Evolutionary conservation across 495 filamentous ascomycete genomes (phyloP).

Genomic region (Amorphotheca resinae): DNA sequence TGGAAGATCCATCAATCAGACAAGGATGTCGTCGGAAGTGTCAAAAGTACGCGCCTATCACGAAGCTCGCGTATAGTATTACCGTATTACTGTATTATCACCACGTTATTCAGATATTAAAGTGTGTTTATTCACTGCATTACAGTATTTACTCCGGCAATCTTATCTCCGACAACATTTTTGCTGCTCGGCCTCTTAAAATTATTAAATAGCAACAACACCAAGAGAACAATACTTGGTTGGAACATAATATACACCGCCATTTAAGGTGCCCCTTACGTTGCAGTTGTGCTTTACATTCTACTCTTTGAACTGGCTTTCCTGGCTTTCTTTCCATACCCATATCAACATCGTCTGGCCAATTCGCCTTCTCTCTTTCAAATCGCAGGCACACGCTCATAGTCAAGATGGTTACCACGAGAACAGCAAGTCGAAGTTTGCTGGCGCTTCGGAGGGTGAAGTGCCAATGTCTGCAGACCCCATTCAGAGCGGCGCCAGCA

Average conservation of each 20-base stretch:
- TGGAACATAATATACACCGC: too few species aligned
- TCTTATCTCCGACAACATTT: neutral
- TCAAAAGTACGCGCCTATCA: too few species aligned
- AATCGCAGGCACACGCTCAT: neutral
- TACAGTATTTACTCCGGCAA: neutral
- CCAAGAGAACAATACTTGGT: too few species aligned
- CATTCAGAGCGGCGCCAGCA: neutral
- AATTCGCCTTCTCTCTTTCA: too few species aligned
- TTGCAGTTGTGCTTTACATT: too few species aligned
- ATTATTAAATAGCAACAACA: too few species aligned
- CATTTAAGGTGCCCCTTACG: too few species aligned
- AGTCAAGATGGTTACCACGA: conserved; percentile 5
- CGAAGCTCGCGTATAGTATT: conserved; percentile 1
- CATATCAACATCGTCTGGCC: too few species aligned
- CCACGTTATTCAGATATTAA: too few species aligned
- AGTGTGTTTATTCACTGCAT: neutral
- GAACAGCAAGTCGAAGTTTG: neutral
- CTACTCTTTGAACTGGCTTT: neutral
- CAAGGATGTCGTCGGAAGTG: conserved; percentile 15
- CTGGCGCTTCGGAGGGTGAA: neutral
- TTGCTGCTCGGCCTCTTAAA: too few species aligned
- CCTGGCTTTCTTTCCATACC: neutral
- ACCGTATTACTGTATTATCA: neutral
- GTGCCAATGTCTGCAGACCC: neutral
- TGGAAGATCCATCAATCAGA: too few species aligned